A percentile compares a stretch with the other conserved stretches of the same genome.
Conservation (phyloP, 192 early-diverging fungal genomes). For the Umbelopsis ramanniana region DNA sequence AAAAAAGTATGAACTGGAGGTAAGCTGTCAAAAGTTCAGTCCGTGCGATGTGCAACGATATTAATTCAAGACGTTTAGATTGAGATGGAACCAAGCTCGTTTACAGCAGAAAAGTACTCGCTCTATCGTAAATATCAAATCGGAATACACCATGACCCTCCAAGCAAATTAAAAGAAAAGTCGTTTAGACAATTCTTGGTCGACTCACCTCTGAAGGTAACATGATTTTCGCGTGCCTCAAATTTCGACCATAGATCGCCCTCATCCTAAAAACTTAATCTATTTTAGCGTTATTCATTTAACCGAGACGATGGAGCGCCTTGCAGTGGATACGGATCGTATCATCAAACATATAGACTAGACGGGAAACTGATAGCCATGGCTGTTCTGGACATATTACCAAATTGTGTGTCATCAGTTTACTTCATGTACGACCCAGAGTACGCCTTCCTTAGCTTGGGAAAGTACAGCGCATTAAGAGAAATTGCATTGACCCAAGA, state of each 20-base stretch:
- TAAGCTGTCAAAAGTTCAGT: not conserved
- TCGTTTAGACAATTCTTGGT: slow-evolving; percentile 76
- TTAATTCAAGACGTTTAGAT: slow-evolving; percentile 38
- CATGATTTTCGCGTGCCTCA: not conserved
- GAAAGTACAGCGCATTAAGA: slow-evolving; percentile 83
- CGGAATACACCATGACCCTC: slow-evolving; percentile 77
- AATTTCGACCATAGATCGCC: not conserved
- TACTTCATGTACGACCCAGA: slow-evolving; percentile 96
- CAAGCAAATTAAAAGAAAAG: slow-evolving; percentile 49
- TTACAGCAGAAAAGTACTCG: slow-evolving; percentile 72
- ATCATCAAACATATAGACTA: slow-evolving; percentile 92
- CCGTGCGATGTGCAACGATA: not conserved
- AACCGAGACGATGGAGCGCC: not conserved
- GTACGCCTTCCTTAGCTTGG: slow-evolving; percentile 74
- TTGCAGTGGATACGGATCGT: slow-evolving; percentile 68
- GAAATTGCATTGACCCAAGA: slow-evolving; percentile 74
- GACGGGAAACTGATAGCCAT: slow-evolving; percentile 84
- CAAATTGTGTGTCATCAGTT: slow-evolving; percentile 86
- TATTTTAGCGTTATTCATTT: not conserved
- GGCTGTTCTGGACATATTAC: slow-evolving; percentile 92
- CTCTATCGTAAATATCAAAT: slow-evolving; percentile 86
- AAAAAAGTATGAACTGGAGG: not conserved
- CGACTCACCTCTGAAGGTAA: slow-evolving; percentile 67
- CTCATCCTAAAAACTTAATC: not conserved
- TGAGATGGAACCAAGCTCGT: slow-evolving; percentile 65